phyloP scores from a whole-genome alignment of 768 basidiomycete species.

The Floccularia luteovirens region DNA sequence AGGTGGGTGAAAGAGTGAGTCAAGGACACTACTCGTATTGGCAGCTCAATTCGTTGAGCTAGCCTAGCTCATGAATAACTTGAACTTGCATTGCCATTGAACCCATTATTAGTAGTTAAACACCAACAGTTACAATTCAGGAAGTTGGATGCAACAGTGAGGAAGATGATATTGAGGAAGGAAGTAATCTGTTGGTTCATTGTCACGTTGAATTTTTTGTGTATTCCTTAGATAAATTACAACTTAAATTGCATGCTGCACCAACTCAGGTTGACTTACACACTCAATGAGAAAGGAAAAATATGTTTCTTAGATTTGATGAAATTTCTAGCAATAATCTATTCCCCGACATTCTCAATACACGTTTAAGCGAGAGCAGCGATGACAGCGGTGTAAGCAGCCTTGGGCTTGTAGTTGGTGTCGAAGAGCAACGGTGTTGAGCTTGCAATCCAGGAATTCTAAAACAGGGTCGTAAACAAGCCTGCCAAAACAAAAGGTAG shows the following conservation, averaged over 20 bases:
- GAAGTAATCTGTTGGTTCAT: too few species aligned
- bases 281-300: too few species aligned
- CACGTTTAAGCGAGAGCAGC: conserved; percentile 10
- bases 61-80: conserved; percentile 32
- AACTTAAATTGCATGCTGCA: too few species aligned
- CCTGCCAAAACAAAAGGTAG: background rate
- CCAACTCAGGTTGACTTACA: too few species aligned
- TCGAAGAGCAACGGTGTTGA: conserved; percentile 38
- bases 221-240: too few species aligned
- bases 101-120: background rate
- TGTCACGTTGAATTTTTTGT: too few species aligned
- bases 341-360: too few species aligned
- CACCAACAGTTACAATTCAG: conserved; percentile 4
- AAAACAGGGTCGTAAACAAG: background rate
- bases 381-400: conserved; percentile 25
- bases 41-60: conserved; percentile 69
- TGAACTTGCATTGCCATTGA: too few species aligned
- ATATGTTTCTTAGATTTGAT: too few species aligned
- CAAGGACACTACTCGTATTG: conserved; percentile 38
- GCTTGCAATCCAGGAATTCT: conserved; percentile 41
- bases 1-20: too few species aligned
- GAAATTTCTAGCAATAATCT: too few species aligned
- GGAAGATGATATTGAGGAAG: conserved; percentile 39
- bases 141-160: conserved; percentile 23
- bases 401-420: conserved; percentile 36